phyloP scores from a whole-genome alignment of 1,139 yeast species.

The Casaregolazyma lundiana region DNA sequence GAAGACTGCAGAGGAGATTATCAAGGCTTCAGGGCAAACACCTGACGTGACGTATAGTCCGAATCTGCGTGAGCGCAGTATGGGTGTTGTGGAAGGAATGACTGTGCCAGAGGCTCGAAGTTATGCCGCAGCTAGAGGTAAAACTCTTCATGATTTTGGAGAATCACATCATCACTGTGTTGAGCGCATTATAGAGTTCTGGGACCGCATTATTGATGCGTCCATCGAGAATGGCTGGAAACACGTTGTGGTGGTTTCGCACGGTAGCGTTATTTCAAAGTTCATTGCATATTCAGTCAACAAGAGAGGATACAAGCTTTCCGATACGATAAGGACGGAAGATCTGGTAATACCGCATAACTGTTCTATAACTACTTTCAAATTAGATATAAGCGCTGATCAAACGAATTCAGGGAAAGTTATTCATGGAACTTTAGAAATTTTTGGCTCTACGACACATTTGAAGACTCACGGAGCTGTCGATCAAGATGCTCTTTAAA shows the following conservation, averaged over 20 bases:
- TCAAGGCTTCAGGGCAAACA: conserved; percentile 11
- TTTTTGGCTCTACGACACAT: conserved; percentile 26
- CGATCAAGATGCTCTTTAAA: conserved; percentile 19
- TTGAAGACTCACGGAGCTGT: conserved; percentile 15
- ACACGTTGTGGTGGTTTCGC: conserved; percentile 66
- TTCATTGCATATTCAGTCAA: conserved; percentile 44
- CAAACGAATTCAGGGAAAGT: conserved; percentile 6
- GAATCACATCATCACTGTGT: conserved; percentile 49
- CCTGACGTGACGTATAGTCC: conserved; percentile 13
- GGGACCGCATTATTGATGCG: conserved; percentile 42
- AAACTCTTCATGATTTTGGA: conserved; percentile 47
- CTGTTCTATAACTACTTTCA: conserved; percentile 57
- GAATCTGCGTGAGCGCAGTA: conserved; percentile 64
- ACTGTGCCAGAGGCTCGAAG: conserved; percentile 57
- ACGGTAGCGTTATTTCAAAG: conserved; percentile 80
- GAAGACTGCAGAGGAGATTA: conserved; percentile 27
- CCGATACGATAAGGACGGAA: conserved; percentile 36
- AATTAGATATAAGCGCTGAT: conserved; percentile 39
- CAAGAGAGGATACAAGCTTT: conserved; percentile 38
- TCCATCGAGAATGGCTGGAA: conserved; percentile 35
- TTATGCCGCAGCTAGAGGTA: conserved; percentile 47
- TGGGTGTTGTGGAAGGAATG: conserved; percentile 84
- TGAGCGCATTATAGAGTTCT: conserved; percentile 47
- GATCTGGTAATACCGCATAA: conserved; percentile 63
- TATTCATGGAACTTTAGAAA: conserved; percentile 18